Evolutionary conservation across 768 basidiomycete species (phyloP).

Genomic region (Collybia sordida): DNA sequence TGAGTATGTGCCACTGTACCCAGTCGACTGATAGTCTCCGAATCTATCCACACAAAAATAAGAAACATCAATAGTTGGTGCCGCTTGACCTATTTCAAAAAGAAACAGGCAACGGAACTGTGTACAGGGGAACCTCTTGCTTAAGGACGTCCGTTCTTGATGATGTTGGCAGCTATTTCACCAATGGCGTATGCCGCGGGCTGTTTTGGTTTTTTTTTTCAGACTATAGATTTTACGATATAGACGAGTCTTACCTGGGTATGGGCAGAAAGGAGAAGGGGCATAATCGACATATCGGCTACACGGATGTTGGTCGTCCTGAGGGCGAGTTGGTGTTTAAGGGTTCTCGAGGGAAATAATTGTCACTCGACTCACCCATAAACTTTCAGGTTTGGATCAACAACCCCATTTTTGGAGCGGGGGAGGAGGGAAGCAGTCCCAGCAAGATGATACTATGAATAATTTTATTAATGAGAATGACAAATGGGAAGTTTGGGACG

Average conservation of each 20-base stretch:
- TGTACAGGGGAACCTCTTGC: too few species aligned
- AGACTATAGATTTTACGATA: too few species aligned
- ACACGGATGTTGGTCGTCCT: conserved; percentile 48
- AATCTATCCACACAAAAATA: too few species aligned
- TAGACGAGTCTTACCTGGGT: conserved; percentile 19
- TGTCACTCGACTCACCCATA: conserved; percentile 23
- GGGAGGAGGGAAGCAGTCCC: conserved; percentile 42
- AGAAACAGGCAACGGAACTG: too few species aligned
- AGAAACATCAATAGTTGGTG: too few species aligned
- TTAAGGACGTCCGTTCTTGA: conserved; percentile 1
- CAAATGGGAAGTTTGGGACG: background rate
- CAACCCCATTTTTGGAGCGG: conserved; percentile 20
- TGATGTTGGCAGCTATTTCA: conserved; percentile 20
- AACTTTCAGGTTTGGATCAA: conserved; percentile 20
- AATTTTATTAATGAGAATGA: too few species aligned
- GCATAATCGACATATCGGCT: conserved; percentile 42
- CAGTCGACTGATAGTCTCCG: too few species aligned
- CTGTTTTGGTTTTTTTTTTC: too few species aligned
- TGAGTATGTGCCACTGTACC: too few species aligned
- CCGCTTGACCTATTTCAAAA: too few species aligned
- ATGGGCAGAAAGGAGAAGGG: conserved; percentile 37
- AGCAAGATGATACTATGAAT: conserved; percentile 27
- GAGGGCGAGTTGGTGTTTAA: conserved; percentile 17
- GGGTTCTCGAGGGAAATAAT: background rate
- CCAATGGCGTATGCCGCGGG: conserved; percentile 23